Percentiles rank a stretch among this genome's conserved stretches.
Evolutionary conservation across 768 basidiomycete species (phyloP).

Genomic region (Pleurotus djamor): DNA sequence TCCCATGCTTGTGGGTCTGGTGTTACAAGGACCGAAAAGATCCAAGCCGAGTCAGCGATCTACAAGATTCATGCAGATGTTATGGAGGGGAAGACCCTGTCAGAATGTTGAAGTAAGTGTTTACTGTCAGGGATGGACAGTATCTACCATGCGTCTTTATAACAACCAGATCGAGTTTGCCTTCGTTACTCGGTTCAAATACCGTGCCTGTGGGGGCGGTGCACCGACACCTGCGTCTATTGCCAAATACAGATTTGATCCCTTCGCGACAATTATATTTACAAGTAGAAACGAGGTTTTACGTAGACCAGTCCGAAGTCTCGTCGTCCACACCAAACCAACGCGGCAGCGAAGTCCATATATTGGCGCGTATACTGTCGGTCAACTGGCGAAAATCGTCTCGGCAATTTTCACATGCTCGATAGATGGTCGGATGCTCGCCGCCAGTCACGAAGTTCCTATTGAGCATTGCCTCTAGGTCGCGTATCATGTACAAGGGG

Average conservation of each 20-base stretch:
- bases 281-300: conserved; percentile 2
- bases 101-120: conserved; percentile 8
- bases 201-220: conserved; percentile 6
- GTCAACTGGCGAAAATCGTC: conserved; percentile 61
- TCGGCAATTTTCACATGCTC: conserved; percentile 65
- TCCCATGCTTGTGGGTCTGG: conserved; percentile 2
- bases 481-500: conserved; percentile 68
- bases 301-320: conserved; percentile 13
- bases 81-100: conserved; percentile 7
- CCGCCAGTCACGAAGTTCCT: conserved; percentile 45
- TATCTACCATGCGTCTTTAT: conserved; percentile 3
- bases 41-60: conserved; percentile 2
- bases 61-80: conserved; percentile 6
- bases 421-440: conserved; percentile 35
- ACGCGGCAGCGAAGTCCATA: conserved; percentile 61
- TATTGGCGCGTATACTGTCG: conserved; percentile 55
- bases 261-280: conserved; percentile 1
- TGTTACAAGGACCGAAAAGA: conserved; percentile 2
- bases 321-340: conserved; percentile 60
- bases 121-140: conserved; percentile 8
- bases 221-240: neutral
- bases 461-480: conserved; percentile 65
- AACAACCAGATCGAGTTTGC: conserved; percentile 3
- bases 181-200: neutral
- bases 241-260: neutral